Percentiles rank a stretch among this genome's conserved stretches.
phyloP scores from a whole-genome alignment of 495 filamentous ascomycete genomes.

The Hypoxylon rickii region DNA sequence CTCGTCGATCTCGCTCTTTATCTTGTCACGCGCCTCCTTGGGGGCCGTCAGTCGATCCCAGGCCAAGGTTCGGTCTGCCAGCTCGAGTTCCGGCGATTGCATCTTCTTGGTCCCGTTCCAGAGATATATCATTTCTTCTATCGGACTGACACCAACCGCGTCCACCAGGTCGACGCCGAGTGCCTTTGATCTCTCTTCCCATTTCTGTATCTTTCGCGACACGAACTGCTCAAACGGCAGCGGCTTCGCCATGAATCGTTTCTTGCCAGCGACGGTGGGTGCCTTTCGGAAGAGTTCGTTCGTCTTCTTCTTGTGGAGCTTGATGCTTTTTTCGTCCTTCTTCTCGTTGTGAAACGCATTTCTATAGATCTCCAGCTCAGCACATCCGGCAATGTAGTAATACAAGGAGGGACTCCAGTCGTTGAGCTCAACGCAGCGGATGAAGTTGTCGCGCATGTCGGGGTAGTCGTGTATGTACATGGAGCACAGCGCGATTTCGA shows the following conservation, averaged over 20 bases:
- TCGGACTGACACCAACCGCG: slow-evolving; percentile 79
- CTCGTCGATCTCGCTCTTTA: slow-evolving; percentile 76
- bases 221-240: slow-evolving; percentile 92
- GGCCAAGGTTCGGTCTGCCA: slow-evolving; percentile 62
- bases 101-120: slow-evolving; percentile 88
- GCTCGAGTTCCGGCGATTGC: slow-evolving; percentile 64
- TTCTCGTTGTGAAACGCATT: slow-evolving; percentile 57
- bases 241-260: slow-evolving; percentile 85
- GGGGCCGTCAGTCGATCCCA: slow-evolving; percentile 65
- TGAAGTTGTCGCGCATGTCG: slow-evolving; percentile 71
- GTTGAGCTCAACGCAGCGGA: slow-evolving; percentile 81
- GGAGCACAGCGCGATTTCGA: slow-evolving; percentile 79
- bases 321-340: slow-evolving; percentile 53
- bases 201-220: slow-evolving; percentile 82
- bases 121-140: slow-evolving; percentile 95
- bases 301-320: slow-evolving; percentile 60
- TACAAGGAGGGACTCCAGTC: slow-evolving; percentile 91
- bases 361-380: slow-evolving; percentile 80
- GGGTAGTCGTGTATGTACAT: slow-evolving; percentile 80
- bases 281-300: slow-evolving; percentile 72
- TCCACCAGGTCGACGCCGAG: slow-evolving; percentile 74
- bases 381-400: slow-evolving; percentile 81
- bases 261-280: slow-evolving; percentile 78
- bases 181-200: slow-evolving; percentile 77
- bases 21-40: slow-evolving; percentile 60